Evolutionary conservation across 768 basidiomycete genomes (phyloP), one percentile per base, ranked within the genome.

Genomic region (Pleurotus cornucopiae): DNA sequence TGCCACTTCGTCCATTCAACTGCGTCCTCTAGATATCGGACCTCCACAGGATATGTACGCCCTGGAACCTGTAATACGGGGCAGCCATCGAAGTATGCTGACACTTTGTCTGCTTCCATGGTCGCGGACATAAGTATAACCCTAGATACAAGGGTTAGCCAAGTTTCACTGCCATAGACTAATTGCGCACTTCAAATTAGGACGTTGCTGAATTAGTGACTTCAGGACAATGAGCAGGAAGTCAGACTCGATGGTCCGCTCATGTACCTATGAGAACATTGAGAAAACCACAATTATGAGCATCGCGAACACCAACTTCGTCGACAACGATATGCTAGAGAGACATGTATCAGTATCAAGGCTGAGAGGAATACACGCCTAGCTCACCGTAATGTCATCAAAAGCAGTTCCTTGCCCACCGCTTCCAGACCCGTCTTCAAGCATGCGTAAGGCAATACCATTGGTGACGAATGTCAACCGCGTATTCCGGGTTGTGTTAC

Each of bases 101-200:
- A 90, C 40, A 98, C 84, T 73, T 94, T 94, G 55, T 91, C 86
- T 1, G 92, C 86, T 61, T 99, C 94, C 21, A 97, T 77, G 0
- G 97, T 99, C 1, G 97, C 96, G 30, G 94, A 96, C 96, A 99
- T 99, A 46, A 98, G 78, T 13, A 98, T 83, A 40, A 99, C 84
- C 70, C 92, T 94, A 56, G 25, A 13, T 49, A 57, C 14, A 46
- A 7, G 26, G 46, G 38, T 58, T 60, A 48, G 55, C 26, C 18
- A 40, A 30, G 43, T 41, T 21, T 48, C 30, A 57, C 13, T 38
- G n/a, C 14, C 30, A 34, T 34, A 16, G 49, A 16, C 46, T 30
- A 45, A 39, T 14, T 37, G 38, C 5, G 57, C 60, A 89, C 94
- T 91, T 95, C n/a, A 99, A 75, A 62, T 96, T 86, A 48, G 86